phyloP scores from a whole-genome alignment of 495 filamentous ascomycete genomes.

The Trichocladium uniseriatum region DNA sequence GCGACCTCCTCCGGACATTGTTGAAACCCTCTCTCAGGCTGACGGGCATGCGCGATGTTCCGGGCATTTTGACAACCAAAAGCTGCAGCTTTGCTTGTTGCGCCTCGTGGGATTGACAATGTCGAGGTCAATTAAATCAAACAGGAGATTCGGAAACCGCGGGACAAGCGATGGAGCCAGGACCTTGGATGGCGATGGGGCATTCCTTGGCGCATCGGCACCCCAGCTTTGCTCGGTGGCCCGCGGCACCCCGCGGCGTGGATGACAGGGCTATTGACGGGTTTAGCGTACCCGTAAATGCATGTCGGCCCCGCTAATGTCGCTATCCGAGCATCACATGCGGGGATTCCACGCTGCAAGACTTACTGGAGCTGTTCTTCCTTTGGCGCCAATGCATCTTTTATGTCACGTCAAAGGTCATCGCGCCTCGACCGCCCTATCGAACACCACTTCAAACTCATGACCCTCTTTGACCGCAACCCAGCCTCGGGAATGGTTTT shows the following conservation, averaged over 20 bases:
- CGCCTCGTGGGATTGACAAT: neutral
- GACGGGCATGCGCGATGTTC: slow-evolving; percentile 57
- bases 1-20: slow-evolving; percentile 41
- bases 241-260: slow-evolving; percentile 2
- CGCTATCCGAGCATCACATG: slow-evolving; percentile 19
- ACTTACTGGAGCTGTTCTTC: neutral
- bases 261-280: neutral
- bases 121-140: neutral
- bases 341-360: neutral
- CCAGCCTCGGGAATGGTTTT: neutral
- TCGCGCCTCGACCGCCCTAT: too few species aligned
- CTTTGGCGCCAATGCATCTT: neutral
- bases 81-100: neutral
- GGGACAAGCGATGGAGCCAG: neutral
- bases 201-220: too few species aligned
- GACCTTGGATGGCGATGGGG: neutral
- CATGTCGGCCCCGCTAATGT: neutral
- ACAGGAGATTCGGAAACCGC: neutral
- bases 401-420: neutral
- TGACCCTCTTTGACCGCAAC: slow-evolving; percentile 8
- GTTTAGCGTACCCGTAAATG: neutral
- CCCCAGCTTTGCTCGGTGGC: neutral
- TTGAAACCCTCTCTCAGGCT: slow-evolving; percentile 56
- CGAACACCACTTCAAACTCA: neutral
- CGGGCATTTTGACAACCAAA: slow-evolving; percentile 41